Percentiles rank a stretch among this genome's conserved stretches.
Conservation (phyloP, 2,329 filamentous ascomycete species). For the Phialophora verrucosa region DNA sequence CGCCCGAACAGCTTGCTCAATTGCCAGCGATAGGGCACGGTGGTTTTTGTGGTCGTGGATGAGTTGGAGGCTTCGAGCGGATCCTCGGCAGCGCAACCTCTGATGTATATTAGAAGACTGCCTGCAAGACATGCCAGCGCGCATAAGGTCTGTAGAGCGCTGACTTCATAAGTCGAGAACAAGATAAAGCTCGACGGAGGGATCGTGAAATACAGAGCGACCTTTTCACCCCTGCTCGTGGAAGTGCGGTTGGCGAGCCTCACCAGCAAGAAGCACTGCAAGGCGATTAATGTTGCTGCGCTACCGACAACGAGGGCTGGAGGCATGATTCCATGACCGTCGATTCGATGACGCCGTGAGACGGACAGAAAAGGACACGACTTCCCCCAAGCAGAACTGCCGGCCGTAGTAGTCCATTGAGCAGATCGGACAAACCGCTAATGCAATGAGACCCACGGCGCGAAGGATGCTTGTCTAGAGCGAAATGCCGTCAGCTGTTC, state of each 20-base stretch:
- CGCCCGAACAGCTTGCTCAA: not conserved
- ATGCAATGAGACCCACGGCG: not conserved
- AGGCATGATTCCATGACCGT: not conserved
- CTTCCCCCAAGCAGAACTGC: not conserved
- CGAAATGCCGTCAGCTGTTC: not conserved
- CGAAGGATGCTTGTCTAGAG: not conserved
- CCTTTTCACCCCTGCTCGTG: conserved; percentile 4
- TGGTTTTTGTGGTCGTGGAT: not conserved
- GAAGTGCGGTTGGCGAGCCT: not conserved
- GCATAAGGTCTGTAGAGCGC: not conserved
- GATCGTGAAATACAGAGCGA: not conserved
- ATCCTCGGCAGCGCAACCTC: not conserved
- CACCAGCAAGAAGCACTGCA: conserved; percentile 12
- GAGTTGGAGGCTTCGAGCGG: not conserved
- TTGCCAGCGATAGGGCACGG: not conserved
- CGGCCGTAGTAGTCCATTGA: not conserved
- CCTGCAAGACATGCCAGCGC: not conserved
- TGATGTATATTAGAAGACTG: not conserved
- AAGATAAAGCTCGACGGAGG: conserved; percentile 7
- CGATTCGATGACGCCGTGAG: not conserved
- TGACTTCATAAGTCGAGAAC: not conserved
- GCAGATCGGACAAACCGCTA: not conserved
- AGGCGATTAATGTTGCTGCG: not conserved
- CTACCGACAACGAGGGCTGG: not conserved
- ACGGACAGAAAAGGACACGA: not conserved